phyloP scores from a whole-genome alignment of 495 filamentous ascomycete genomes.

The Melanomma pulvis-pyrius region DNA sequence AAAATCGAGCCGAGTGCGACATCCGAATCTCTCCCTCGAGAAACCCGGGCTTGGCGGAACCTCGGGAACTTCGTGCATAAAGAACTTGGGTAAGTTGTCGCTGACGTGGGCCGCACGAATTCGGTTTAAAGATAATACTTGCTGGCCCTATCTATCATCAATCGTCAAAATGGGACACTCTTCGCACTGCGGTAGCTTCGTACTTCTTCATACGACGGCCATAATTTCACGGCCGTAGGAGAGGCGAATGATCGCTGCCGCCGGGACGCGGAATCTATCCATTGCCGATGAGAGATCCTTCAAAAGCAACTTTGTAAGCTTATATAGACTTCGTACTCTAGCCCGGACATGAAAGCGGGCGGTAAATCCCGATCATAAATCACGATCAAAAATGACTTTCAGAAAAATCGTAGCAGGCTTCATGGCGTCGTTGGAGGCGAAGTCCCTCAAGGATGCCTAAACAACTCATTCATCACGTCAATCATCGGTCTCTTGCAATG shows the following conservation, averaged over 20 bases:
- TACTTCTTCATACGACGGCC: not conserved
- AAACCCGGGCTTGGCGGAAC: no score
- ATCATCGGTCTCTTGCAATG: constrained; percentile 9
- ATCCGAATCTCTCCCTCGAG: not conserved
- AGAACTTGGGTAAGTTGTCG: no score
- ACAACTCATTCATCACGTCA: constrained; percentile 11
- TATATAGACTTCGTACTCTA: not conserved
- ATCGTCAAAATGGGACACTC: not conserved
- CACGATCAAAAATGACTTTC: constrained; percentile 2
- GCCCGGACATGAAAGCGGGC: not conserved
- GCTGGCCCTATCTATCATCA: not conserved
- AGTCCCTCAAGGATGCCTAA: constrained; percentile 16
- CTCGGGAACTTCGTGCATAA: no score
- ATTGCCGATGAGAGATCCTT: not conserved
- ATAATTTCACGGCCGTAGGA: not conserved
- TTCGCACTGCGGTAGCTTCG: not conserved
- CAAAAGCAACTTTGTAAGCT: not conserved
- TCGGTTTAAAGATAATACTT: not conserved
- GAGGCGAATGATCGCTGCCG: not conserved
- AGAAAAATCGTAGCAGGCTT: constrained; percentile 22
- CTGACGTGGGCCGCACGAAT: no score
- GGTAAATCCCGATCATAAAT: not conserved
- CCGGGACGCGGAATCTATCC: not conserved
- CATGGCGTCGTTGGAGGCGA: constrained; percentile 21
- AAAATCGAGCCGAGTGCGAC: not conserved